Conservation (phyloP, 1,284 basidiomycete species). For the Veloboletus limbatus region DNA sequence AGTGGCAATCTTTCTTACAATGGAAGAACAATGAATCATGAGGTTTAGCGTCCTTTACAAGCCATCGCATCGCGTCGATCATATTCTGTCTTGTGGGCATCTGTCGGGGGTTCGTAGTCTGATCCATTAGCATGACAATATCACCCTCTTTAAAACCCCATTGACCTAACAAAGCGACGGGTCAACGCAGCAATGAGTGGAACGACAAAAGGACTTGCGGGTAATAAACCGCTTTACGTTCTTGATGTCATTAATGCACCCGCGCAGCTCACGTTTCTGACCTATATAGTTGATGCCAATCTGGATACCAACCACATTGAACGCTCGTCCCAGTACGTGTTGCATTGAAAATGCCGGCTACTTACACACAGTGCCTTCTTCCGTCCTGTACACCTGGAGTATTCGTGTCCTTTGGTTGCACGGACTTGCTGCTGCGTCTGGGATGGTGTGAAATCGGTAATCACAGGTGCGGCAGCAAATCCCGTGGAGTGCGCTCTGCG, state of each 20-base stretch:
- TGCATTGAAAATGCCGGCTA: constrained; percentile 6
- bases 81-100: constrained; percentile 80
- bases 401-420: constrained; percentile 35
- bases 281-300: constrained; percentile 82
- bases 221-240: constrained; percentile 71
- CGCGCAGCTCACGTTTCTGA: constrained; percentile 57
- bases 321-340: neutral
- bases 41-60: constrained; percentile 69
- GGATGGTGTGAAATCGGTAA: constrained; percentile 2
- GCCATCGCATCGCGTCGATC: constrained; percentile 82
- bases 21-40: constrained; percentile 90
- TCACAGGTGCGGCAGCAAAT: constrained; percentile 2
- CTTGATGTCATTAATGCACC: constrained; percentile 83
- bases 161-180: constrained; percentile 38
- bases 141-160: constrained; percentile 69
- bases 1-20: constrained; percentile 44
- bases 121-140: constrained; percentile 80
- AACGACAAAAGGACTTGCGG: constrained; percentile 42
- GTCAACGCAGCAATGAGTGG: neutral
- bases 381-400: constrained; percentile 68
- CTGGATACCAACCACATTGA: constrained; percentile 22
- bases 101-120: constrained; percentile 53
- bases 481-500: constrained; percentile 25
- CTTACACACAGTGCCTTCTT: constrained; percentile 73
- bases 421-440: constrained; percentile 3